These are phyloP conservation scores for Exophiala sideris DNA, from an alignment of 2,329 filamentous ascomycete genomes.

Conservation along the genomic window DNA sequence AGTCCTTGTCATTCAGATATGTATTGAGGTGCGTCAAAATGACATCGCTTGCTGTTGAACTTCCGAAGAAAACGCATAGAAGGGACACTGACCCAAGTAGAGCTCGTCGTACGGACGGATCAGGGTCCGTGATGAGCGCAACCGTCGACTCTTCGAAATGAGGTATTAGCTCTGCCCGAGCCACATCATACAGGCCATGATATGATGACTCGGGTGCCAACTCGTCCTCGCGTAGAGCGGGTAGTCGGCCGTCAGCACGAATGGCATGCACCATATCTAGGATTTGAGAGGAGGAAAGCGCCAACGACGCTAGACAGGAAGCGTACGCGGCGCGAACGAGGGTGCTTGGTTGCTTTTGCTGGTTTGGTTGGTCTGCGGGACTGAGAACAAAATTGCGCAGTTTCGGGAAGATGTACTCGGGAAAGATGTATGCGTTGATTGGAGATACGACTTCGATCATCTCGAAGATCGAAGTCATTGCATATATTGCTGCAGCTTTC, in stretches of 20 bases:
- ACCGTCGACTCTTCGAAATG: slow-evolving; percentile 88
- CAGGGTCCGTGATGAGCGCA: slow-evolving; percentile 78
- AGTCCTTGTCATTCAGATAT: slow-evolving; percentile 92
- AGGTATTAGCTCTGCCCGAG: slow-evolving; percentile 76
- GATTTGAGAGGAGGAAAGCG: slow-evolving; percentile 78
- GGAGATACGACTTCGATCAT: slow-evolving; percentile 84
- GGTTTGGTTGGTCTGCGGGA: slow-evolving; percentile 31
- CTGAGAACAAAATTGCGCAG: slow-evolving; percentile 57
- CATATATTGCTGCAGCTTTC: slow-evolving; percentile 77
- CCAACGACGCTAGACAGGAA: slow-evolving; percentile 83
- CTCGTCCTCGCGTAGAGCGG: slow-evolving; percentile 72
- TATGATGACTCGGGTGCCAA: slow-evolving; percentile 66
- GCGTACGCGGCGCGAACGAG: slow-evolving; percentile 88
- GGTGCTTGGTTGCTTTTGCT: slow-evolving; percentile 54
- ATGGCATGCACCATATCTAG: slow-evolving; percentile 88
- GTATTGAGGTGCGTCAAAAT: slow-evolving; percentile 94
- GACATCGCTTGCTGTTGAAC: slow-evolving; percentile 90
- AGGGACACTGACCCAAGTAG: slow-evolving; percentile 89
- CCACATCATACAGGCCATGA: slow-evolving; percentile 80
- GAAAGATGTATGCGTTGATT: slow-evolving; percentile 65
- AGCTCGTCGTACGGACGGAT: slow-evolving; percentile 81
- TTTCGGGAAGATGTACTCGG: slow-evolving; percentile 62
- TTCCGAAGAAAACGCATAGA: slow-evolving; percentile 92
- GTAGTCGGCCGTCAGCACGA: slow-evolving; percentile 75
- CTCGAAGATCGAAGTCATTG: slow-evolving; percentile 82